Percentiles rank a stretch among this genome's conserved stretches.
These are phyloP conservation scores for Xylaria sp. DNA, from an alignment of 2,329 filamentous ascomycete genomes.

Conservation along the genomic window DNA sequence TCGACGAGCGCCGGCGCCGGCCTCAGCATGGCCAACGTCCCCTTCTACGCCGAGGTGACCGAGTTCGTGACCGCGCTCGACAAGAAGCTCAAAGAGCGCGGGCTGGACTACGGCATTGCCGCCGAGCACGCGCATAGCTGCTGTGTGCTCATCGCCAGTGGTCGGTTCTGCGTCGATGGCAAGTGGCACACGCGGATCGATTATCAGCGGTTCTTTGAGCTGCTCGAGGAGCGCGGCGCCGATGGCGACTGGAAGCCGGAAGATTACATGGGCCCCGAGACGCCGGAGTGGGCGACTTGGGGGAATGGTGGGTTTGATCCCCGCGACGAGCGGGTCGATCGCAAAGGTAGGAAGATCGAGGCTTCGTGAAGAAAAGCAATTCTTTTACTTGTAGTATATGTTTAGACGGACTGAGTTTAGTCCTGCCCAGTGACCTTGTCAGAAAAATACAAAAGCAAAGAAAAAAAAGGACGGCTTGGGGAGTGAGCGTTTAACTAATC, in stretches of 20 bases:
- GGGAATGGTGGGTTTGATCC: slow-evolving; percentile 95
- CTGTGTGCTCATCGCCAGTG: slow-evolving; percentile 86
- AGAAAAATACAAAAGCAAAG: not conserved
- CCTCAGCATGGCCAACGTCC: slow-evolving; percentile 96
- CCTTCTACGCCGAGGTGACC: slow-evolving; percentile 91
- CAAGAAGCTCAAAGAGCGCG: slow-evolving; percentile 71
- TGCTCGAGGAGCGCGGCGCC: slow-evolving; percentile 74
- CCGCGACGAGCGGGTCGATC: slow-evolving; percentile 84
- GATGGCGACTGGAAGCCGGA: slow-evolving; percentile 82
- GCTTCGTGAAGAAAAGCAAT: slow-evolving; percentile 33
- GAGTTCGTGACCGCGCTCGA: slow-evolving; percentile 83
- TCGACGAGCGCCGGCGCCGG: slow-evolving; percentile 84
- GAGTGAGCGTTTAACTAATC: not conserved
- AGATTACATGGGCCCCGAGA: slow-evolving; percentile 87
- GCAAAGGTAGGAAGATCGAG: slow-evolving; percentile 78
- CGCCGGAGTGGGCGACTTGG: slow-evolving; percentile 94
- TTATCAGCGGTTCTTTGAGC: slow-evolving; percentile 86
- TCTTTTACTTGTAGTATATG: slow-evolving; percentile 22
- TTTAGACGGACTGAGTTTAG: not conserved
- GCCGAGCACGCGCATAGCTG: slow-evolving; percentile 96
- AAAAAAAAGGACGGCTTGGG: not conserved
- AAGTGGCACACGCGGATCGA: slow-evolving; percentile 94
- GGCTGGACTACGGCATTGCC: slow-evolving; percentile 86
- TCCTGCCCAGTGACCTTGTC: not conserved
- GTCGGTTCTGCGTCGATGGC: slow-evolving; percentile 78